Base-by-base conservation (phyloP, 208 protist species). In the Leptomonas pyrrhocoris region DNA sequence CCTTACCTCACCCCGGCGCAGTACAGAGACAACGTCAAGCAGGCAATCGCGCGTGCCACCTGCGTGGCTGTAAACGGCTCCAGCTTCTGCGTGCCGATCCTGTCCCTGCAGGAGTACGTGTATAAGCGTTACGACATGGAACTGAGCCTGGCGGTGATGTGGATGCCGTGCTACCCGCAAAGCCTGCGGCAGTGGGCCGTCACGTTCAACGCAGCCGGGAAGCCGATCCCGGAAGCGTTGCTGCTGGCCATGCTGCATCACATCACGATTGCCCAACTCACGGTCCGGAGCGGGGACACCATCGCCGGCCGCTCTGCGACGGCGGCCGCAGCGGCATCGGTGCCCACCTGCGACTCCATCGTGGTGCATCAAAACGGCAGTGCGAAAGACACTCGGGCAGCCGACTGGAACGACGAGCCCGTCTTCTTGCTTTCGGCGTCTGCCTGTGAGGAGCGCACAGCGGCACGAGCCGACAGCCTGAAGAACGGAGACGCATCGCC, bases 111-210 rank as follows among this genome's bases (percentile, higher is more conserved):
- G 48, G 55, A 81, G 38, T 79, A 75, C 38, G 40, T 73, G 6
- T 68, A 85, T 42, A 81, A 83, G 40, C 61, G 74, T 28, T 38
- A 51, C 19, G 77, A 49, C 13, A 38, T 84, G 15, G 58, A 64
- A 5, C 76, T 79, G 18, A 68, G 45, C 25, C 43, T 94, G 30
- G 72, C 81, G 45, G 80, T 92, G 36, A 51, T 87, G 25, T 94
- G 86, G 85, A 92, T 94, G 86, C 89, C 89, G 18, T 59, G 49
- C 25, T 94, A 88, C 72, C 23, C 51, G 23, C 23, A 68, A 18
- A 83, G 77, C 49, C 64, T 90, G 19, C 60, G 61, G 38, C 49
- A 77, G 49, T 94, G 89, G 89, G 84, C 77, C 23, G 72, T 63
- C 8, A 21, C 23, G 18, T 68, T 46, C 46, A 69, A 57, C 18